These are phyloP conservation scores for Phaeosphaeriaceae sp. DNA, from an alignment of 2,329 filamentous ascomycete genomes.

Conservation along the genomic window DNA sequence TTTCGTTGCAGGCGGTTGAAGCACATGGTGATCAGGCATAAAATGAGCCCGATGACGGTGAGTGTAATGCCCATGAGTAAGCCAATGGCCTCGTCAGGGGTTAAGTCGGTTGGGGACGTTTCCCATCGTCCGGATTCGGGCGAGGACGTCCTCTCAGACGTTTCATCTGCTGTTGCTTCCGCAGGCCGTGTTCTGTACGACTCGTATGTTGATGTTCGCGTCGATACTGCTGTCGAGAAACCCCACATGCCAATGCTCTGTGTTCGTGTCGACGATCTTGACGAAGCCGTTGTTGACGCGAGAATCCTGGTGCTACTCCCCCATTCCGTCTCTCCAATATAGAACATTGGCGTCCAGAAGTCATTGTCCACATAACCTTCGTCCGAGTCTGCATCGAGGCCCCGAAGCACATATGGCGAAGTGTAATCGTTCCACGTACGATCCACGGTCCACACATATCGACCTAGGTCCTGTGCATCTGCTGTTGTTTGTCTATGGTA, in stretches of 20 bases:
- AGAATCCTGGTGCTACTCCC: background rate
- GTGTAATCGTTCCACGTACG: background rate
- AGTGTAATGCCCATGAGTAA: background rate
- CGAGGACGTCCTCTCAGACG: too few relatives aligned
- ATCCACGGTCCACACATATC: background rate
- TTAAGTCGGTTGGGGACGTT: too few relatives aligned
- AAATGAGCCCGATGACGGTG: background rate
- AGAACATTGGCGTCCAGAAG: background rate
- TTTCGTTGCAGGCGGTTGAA: background rate
- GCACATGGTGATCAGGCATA: background rate
- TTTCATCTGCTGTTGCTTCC: background rate
- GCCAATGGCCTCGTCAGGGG: too few relatives aligned
- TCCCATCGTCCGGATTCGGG: too few relatives aligned
- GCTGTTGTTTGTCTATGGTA: background rate
- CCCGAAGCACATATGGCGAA: background rate
- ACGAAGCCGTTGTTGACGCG: background rate
- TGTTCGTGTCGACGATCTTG: background rate
- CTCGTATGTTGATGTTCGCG: background rate
- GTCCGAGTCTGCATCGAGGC: background rate
- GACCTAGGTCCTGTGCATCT: background rate
- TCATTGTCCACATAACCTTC: background rate
- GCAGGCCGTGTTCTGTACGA: background rate
- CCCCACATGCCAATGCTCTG: background rate
- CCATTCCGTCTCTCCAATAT: background rate
- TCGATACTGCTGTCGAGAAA: background rate